Conservation (phyloP, 2,329 filamentous ascomycete genomes). For the Aspergillus quadrilineatus region DNA sequence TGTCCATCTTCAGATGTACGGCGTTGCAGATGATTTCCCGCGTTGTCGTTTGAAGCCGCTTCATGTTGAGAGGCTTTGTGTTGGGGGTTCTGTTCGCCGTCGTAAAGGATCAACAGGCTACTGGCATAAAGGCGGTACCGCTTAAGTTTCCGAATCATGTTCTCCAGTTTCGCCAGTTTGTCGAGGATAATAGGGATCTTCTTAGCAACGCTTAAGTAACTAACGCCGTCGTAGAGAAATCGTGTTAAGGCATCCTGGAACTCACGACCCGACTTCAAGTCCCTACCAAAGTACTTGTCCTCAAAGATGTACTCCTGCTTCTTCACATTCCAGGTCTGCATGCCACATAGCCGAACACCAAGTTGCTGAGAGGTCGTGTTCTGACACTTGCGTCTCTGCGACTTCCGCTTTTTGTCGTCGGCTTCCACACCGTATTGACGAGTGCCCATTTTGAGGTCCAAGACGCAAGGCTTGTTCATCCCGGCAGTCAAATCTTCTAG, state of each 20-base stretch:
- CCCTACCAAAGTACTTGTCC: constrained; percentile 95
- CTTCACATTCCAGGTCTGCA: constrained; percentile 91
- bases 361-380: constrained; percentile 87
- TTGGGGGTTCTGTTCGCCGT: constrained; percentile 60
- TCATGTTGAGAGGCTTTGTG: constrained; percentile 24
- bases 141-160: constrained; percentile 73
- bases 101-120: constrained; percentile 92
- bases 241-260: constrained; percentile 85
- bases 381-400: constrained; percentile 88
- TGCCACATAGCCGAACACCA: constrained; percentile 88
- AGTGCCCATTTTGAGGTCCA: constrained; percentile 98
- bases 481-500: constrained; percentile 93
- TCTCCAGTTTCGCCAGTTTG: constrained; percentile 79
- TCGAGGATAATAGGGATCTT: constrained; percentile 86
- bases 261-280: constrained; percentile 80
- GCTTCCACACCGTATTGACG: constrained; percentile 95
- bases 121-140: constrained; percentile 95
- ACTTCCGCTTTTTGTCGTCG: constrained; percentile 84
- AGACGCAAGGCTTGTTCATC: constrained; percentile 94
- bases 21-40: constrained; percentile 35
- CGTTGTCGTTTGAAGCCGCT: constrained; percentile 22
- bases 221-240: constrained; percentile 88
- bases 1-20: constrained; percentile 37
- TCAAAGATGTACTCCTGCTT: constrained; percentile 87
- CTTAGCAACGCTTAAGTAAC: constrained; percentile 72